Evolutionary conservation across 495 filamentous ascomycete species (phyloP), one percentile per base, ranked within the genome.

Genomic region (Chlorociboria aeruginascens): DNA sequence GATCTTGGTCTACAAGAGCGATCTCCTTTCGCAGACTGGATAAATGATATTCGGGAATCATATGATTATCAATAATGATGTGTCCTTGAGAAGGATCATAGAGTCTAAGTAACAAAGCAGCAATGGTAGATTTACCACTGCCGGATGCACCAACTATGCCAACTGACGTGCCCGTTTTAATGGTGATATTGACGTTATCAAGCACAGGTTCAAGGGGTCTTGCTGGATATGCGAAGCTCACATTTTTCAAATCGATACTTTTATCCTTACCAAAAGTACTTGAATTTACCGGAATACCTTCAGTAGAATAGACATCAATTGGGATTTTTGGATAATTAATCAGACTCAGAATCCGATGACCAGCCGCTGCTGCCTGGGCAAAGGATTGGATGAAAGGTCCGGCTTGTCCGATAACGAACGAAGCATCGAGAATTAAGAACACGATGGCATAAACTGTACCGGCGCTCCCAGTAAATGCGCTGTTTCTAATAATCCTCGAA

Each of bases 381-480:
- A 83, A 80, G 8, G 80, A 61, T 43, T 79, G 77, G 3, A 79
- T 58, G 30, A 81, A 77, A 0, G 81, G 80, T 3, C 77, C 78
- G 32, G 81, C 73, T 55, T 79, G 72, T 46, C 78, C 80, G 32
- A 83, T 63, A 8, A 83, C 61, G 13, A 82, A 44, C 67, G 64
- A 54, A 77, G 76, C 76, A 53, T 82, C 80, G 25, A 84, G 65
- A 29, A 82, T 66, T 40, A 84, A 63, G 51, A 82, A 82, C 14
- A 82, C 78, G 32, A 82, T 77, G 0, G 80, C 81, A 56, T 79
- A 84, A 7, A 70, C 72, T 38, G 76, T 64, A 36, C 81, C 79
- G 6, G 58, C 60, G 32, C 49, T 31, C 7, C 62, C 62, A 25
- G 74, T 66, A 8, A 68, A 62, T 20, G 68, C 56, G 17, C 75